These are phyloP conservation scores for Reticulascus tulasneorum DNA, from an alignment of 2,329 filamentous ascomycete genomes.

Conservation along the genomic window DNA sequence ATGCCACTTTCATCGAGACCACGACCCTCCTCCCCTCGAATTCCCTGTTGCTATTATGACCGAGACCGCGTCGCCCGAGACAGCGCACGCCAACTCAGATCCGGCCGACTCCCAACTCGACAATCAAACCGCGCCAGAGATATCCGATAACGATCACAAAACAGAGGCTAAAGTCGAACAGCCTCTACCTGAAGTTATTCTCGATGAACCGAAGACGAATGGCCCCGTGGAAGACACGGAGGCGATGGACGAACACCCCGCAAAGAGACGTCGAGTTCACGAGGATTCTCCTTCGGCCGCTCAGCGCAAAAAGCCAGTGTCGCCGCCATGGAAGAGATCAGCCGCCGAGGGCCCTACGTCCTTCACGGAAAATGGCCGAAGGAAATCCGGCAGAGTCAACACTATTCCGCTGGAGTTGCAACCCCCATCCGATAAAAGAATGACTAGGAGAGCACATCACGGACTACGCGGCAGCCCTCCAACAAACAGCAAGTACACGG, in stretches of 20 bases:
- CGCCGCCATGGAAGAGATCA: constrained; percentile 91
- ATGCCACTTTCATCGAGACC: constrained; percentile 56
- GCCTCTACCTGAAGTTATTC: constrained; percentile 14
- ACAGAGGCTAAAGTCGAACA: constrained; percentile 2
- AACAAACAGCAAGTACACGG: constrained; percentile 21
- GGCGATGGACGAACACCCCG: constrained; percentile 48
- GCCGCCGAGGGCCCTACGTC: constrained; percentile 83
- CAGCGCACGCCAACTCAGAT: constrained; percentile 28
- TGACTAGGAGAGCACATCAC: constrained; percentile 43
- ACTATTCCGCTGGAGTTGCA: constrained; percentile 49
- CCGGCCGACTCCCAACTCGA: constrained; percentile 19
- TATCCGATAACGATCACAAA: neutral
- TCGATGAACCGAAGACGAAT: constrained; percentile 12
- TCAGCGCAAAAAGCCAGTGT: constrained; percentile 53
- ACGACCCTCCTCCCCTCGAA: constrained; percentile 43
- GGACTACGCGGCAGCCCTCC: constrained; percentile 28
- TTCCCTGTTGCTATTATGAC: constrained; percentile 51
- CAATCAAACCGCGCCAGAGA: constrained; percentile 13
- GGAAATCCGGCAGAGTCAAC: constrained; percentile 64
- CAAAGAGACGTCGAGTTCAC: constrained; percentile 63
- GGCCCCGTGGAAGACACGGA: constrained; percentile 6
- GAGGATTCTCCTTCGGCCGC: constrained; percentile 30
- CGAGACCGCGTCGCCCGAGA: constrained; percentile 55
- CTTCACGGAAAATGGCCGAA: constrained; percentile 69
- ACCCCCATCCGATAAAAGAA: constrained; percentile 44